Evolutionary conservation across 2,329 filamentous ascomycete genomes (phyloP), one percentile per base, ranked within the genome.

Genomic region (Ophiosphaerella korrae): DNA sequence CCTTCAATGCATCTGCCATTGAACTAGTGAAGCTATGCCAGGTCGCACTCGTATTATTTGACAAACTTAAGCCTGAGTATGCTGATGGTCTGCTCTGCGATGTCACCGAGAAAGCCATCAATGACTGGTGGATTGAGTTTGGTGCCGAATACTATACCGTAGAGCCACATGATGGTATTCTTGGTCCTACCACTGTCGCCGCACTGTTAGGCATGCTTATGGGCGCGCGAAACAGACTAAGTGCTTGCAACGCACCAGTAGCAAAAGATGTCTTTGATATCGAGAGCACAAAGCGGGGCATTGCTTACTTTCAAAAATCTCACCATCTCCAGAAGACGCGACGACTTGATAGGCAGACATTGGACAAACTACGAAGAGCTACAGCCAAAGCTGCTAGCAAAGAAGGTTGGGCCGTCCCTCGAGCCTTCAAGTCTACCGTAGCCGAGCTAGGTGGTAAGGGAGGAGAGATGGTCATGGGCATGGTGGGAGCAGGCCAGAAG

Each of bases 101-200:
- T 75, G 81, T 94, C 37, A 97, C 94, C 0, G 94, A 99, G 72
- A 87, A 83, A 55, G 91, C 92, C 1, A 86, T 97, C 63, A 88
- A 87, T 55, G 90, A 97, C 71, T 99, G 94, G 94, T 97, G 94
- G 94, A 87, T 89, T 1, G 90, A 96, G 65, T 88, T 97, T 52
- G 94, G 94, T 1, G 88, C 87, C 0, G 93, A 97, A 60, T 88
- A 94, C 66, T 97, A 93, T 78, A 95, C 93, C 48, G 84, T 92
- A 31, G 94, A 97, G 72, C 93, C 94, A 1, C 89, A 88, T 8
- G 94, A 99, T 74, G 93, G 93, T 11, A 92, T 96, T 18, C 78
- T 99, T 2, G 94, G 94, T 0, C 92, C 94, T 2, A 95, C 90
- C 0, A 97, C 92, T 0, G 92, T 97, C 7, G 86, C 92, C 18